A percentile compares a stretch with the other conserved stretches of the same genome.
Evolutionary conservation across 78 protist genomes (phyloP).

Genomic region (Dictyostelium intermedium): DNA sequence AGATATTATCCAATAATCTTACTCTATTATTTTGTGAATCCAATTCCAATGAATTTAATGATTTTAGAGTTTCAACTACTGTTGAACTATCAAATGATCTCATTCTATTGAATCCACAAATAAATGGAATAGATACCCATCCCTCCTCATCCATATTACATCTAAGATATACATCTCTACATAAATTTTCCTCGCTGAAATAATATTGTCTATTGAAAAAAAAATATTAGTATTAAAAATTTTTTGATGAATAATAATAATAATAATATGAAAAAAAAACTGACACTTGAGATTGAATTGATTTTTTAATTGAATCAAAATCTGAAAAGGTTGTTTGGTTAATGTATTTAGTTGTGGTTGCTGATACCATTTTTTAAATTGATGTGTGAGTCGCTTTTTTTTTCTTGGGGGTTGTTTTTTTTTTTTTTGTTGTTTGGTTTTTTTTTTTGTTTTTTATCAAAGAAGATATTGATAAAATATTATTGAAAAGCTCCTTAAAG

Average conservation of each 20-base stretch:
- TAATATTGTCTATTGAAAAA: constrained; percentile 62
- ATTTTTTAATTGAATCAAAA: constrained; percentile 9
- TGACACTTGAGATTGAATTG: neutral
- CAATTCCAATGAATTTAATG: constrained; percentile 10
- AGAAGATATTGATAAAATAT: neutral
- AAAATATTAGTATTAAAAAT: neutral
- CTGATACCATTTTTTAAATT: neutral
- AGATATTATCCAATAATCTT: neutral
- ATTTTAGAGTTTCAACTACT: neutral
- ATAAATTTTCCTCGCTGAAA: constrained; percentile 82
- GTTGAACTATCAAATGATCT: constrained; percentile 14
- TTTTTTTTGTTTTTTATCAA: neutral
- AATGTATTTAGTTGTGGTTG: neutral
- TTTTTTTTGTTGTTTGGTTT: neutral
- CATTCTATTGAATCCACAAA: constrained; percentile 77
- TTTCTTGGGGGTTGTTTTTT: neutral
- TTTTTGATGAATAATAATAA: neutral
- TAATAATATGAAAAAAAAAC: neutral
- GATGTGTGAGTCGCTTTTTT: neutral
- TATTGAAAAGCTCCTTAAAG: neutral
- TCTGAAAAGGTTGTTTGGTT: neutral
- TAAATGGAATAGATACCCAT: constrained; percentile 66
- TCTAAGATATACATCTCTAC: constrained; percentile 80
- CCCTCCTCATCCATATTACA: constrained; percentile 85
- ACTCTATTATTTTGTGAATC: neutral